These are phyloP conservation scores for Ceratobasidium sp. DNA, from an alignment of 1,284 basidiomycete species.

Conservation along the genomic window DNA sequence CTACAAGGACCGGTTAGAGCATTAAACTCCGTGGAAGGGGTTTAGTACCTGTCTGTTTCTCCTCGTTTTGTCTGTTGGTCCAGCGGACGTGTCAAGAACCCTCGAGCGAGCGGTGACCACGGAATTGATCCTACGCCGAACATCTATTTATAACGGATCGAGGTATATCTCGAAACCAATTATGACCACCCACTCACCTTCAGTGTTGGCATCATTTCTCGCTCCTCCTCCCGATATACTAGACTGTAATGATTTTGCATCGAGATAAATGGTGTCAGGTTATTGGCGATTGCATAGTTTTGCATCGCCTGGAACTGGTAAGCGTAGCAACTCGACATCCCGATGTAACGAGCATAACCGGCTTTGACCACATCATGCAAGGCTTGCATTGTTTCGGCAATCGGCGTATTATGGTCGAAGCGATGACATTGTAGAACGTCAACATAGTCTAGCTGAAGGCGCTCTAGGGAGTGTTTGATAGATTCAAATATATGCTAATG, in stretches of 20 bases:
- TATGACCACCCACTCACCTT: conserved; percentile 41
- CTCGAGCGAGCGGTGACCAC: conserved; percentile 60
- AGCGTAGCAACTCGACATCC: conserved; percentile 47
- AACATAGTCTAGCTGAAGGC: conserved; percentile 43
- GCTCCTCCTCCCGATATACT: conserved; percentile 46
- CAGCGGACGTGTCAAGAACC: conserved; percentile 55
- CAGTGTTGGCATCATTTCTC: conserved; percentile 53
- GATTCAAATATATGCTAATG: conserved; percentile 45
- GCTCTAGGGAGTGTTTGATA: not conserved
- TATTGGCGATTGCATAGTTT: conserved; percentile 50
- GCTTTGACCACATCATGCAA: conserved; percentile 53
- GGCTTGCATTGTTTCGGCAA: conserved; percentile 55
- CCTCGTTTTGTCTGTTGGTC: conserved; percentile 19
- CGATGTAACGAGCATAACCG: conserved; percentile 54
- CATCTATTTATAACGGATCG: conserved; percentile 47
- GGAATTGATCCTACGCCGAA: conserved; percentile 56
- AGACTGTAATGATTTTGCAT: conserved; percentile 52
- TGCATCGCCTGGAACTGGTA: conserved; percentile 45
- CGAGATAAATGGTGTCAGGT: conserved; percentile 52
- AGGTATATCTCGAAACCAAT: conserved; percentile 42
- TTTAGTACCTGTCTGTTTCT: conserved; percentile 2
- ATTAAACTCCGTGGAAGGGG: too few species aligned
- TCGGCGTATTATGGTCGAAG: conserved; percentile 43
- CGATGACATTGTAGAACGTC: conserved; percentile 44
- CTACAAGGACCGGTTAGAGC: too few species aligned